Evolutionary conservation across 2,329 filamentous ascomycete species (phyloP).

Genomic region (Nakataea oryzae): DNA sequence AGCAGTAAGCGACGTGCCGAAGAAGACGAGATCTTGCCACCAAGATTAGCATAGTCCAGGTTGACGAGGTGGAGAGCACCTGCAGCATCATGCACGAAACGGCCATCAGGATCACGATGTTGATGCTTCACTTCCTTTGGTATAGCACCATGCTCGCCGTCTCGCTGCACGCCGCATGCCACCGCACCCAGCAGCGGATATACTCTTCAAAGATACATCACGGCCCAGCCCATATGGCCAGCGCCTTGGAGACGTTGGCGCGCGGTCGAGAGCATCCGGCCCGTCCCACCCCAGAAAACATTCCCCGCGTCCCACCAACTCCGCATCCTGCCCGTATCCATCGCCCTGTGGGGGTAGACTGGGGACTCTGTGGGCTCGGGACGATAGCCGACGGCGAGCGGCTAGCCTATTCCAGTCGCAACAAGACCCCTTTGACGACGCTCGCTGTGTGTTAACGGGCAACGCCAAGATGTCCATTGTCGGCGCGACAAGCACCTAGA

Average conservation of each 20-base stretch:
- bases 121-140: conserved; percentile 22
- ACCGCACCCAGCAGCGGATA: conserved; percentile 18
- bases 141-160: conserved; percentile 17
- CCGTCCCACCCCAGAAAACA: neutral
- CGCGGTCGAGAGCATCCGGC: neutral
- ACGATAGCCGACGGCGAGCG: neutral
- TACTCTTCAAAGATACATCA: too few relatives aligned
- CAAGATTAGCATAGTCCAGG: conserved; percentile 18
- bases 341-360: too few relatives aligned
- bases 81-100: conserved; percentile 18
- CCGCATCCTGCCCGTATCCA: neutral
- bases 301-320: neutral
- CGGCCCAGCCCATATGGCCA: neutral
- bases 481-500: neutral
- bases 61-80: conserved; percentile 20
- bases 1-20: conserved; percentile 15
- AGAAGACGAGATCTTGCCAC: conserved; percentile 21
- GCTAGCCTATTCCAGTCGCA: neutral
- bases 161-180: conserved; percentile 19
- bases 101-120: conserved; percentile 19
- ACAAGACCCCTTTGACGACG: neutral
- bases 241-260: too few relatives aligned
- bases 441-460: too few relatives aligned
- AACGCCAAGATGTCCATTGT: neutral
- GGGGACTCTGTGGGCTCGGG: too few relatives aligned